phyloP scores from a whole-genome alignment of 768 basidiomycete genomes.

The Phylloporus sp. region DNA sequence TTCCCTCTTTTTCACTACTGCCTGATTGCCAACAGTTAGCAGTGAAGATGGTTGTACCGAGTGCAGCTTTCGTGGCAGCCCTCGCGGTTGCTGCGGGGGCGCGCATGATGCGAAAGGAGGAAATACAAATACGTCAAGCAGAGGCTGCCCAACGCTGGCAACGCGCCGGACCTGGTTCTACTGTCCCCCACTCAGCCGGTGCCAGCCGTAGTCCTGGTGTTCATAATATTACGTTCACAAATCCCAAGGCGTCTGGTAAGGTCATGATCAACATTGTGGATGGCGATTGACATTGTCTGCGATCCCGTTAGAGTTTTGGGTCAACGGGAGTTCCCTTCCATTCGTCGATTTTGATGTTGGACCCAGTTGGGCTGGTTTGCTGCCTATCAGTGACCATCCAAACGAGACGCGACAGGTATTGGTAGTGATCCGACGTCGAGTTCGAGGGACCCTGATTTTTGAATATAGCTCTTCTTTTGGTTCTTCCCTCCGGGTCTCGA shows the following conservation, averaged over 20 bases:
- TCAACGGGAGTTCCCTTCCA: slow-evolving; percentile 62
- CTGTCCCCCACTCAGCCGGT: neutral
- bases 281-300: too few species aligned
- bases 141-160: slow-evolving; percentile 34
- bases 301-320: slow-evolving; percentile 57
- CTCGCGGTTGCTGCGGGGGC: neutral
- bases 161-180: slow-evolving; percentile 4
- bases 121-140: neutral
- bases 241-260: slow-evolving; percentile 59
- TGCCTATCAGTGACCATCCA: slow-evolving; percentile 59
- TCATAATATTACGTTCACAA: slow-evolving; percentile 70
- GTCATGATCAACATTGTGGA: neutral
- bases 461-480: slow-evolving; percentile 71
- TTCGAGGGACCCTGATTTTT: neutral
- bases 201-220: slow-evolving; percentile 21
- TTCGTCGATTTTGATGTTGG: slow-evolving; percentile 71
- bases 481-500: slow-evolving; percentile 76
- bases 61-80: neutral
- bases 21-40: too few species aligned
- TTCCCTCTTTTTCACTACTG: too few species aligned
- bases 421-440: neutral
- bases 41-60: neutral
- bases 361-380: slow-evolving; percentile 69
- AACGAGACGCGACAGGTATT: slow-evolving; percentile 66
- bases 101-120: neutral